Conservation (phyloP, 495 filamentous ascomycete species). For the Venustampulla echinocandica region DNA sequence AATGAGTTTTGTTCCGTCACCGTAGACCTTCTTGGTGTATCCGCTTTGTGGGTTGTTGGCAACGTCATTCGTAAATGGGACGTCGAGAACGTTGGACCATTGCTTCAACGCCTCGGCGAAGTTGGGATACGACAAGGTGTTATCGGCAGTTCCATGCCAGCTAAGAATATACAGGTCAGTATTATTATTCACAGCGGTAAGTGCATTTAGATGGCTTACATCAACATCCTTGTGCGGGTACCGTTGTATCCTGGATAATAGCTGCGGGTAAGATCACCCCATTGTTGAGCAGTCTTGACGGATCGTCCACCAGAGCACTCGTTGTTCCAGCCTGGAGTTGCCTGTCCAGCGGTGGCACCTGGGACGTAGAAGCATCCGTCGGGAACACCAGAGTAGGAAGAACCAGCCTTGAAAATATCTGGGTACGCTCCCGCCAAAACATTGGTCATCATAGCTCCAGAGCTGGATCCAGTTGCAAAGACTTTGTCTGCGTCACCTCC, state of each 20-base stretch:
- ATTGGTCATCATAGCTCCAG: constrained; percentile 46
- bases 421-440: constrained; percentile 32
- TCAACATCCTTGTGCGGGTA: constrained; percentile 37
- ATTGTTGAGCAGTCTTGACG: constrained; percentile 36
- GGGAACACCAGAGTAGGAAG: constrained; percentile 50
- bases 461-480: constrained; percentile 39
- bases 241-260: constrained; percentile 45
- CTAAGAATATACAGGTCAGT: constrained; percentile 19
- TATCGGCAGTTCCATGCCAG: constrained; percentile 42
- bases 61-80: constrained; percentile 16
- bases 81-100: constrained; percentile 30
- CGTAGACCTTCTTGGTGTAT: constrained; percentile 48
- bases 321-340: constrained; percentile 38
- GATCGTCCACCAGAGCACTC: constrained; percentile 35
- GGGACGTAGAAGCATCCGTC: constrained; percentile 47
- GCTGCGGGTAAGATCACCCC: constrained; percentile 39
- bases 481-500: constrained; percentile 35
- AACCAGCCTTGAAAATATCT: constrained; percentile 34
- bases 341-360: constrained; percentile 33
- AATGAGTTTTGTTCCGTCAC: constrained; percentile 37
- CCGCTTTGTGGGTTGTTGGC: constrained; percentile 29
- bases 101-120: constrained; percentile 41
- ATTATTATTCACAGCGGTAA: background rate
- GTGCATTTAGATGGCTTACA: constrained; percentile 25
- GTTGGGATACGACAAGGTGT: constrained; percentile 38